Evolutionary conservation across 2,329 filamentous ascomycete species (phyloP).

Genomic region (Pseudocercospora crystallina): DNA sequence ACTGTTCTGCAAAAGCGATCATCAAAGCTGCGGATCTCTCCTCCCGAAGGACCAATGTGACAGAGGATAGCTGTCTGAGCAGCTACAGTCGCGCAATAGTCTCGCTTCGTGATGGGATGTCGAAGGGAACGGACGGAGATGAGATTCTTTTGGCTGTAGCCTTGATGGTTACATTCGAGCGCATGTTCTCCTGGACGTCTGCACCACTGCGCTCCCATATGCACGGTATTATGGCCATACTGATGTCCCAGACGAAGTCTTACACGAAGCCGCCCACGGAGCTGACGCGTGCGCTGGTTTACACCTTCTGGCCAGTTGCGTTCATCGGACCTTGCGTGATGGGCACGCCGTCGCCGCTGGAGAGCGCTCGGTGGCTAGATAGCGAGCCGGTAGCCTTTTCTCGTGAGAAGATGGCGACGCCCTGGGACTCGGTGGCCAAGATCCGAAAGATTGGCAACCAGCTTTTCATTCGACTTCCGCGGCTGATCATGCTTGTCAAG

Average conservation of each 20-base stretch:
- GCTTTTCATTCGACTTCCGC: constrained; percentile 20
- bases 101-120: constrained; percentile 15
- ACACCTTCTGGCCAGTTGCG: constrained; percentile 19
- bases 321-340: constrained; percentile 22
- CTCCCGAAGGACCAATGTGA: constrained; percentile 9
- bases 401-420: constrained; percentile 11
- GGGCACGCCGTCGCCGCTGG: constrained; percentile 16
- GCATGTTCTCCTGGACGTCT: constrained; percentile 19
- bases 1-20: constrained; percentile 16
- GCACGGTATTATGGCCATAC: constrained; percentile 19
- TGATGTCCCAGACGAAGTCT: constrained; percentile 11
- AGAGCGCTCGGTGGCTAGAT: constrained; percentile 14
- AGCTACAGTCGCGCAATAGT: constrained; percentile 16
- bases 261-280: constrained; percentile 11
- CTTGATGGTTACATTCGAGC: constrained; percentile 18
- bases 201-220: constrained; percentile 19
- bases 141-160: constrained; percentile 17
- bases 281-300: constrained; percentile 15
- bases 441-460: constrained; percentile 17
- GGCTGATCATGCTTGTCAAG: constrained; percentile 16
- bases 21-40: constrained; percentile 16
- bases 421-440: constrained; percentile 4
- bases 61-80: constrained; percentile 18
- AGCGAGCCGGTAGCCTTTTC: constrained; percentile 16
- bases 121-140: constrained; percentile 8